phyloP scores from a whole-genome alignment of 1,139 yeast species.

The Candida frijolesensis region DNA sequence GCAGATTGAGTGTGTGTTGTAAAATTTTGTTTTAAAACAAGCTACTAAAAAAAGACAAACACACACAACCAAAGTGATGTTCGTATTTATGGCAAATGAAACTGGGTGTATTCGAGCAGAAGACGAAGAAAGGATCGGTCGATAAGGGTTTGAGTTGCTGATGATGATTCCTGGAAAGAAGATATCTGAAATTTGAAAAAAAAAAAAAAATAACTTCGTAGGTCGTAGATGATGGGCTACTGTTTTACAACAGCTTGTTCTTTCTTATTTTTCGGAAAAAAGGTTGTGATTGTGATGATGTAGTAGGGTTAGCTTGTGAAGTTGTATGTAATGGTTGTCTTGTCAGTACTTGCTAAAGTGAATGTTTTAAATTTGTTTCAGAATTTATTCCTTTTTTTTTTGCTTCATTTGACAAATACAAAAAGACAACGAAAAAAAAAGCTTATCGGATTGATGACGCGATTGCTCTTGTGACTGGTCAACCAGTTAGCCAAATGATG shows the following conservation, averaged over 20 bases:
- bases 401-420: background rate
- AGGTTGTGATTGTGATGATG: too few species aligned
- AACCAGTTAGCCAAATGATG: background rate
- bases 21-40: background rate
- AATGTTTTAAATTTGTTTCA: constrained; percentile 2
- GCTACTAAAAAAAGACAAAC: background rate
- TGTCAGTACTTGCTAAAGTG: background rate
- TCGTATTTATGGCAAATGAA: too few species aligned
- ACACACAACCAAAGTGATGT: background rate
- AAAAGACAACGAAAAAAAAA: background rate
- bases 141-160: too few species aligned
- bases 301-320: background rate
- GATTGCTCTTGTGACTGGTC: background rate
- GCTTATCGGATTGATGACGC: too few species aligned
- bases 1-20: background rate
- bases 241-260: too few species aligned
- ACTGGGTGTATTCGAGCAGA: too few species aligned
- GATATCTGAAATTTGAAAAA: too few species aligned
- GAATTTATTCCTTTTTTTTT: constrained; percentile 1
- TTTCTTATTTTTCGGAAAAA: too few species aligned
- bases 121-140: too few species aligned
- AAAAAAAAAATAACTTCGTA: too few species aligned
- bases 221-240: too few species aligned
- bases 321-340: background rate
- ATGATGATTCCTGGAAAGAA: too few species aligned